Conservation (phyloP, 2,329 filamentous ascomycete species). For the Ophiostoma pallidulum region DNA sequence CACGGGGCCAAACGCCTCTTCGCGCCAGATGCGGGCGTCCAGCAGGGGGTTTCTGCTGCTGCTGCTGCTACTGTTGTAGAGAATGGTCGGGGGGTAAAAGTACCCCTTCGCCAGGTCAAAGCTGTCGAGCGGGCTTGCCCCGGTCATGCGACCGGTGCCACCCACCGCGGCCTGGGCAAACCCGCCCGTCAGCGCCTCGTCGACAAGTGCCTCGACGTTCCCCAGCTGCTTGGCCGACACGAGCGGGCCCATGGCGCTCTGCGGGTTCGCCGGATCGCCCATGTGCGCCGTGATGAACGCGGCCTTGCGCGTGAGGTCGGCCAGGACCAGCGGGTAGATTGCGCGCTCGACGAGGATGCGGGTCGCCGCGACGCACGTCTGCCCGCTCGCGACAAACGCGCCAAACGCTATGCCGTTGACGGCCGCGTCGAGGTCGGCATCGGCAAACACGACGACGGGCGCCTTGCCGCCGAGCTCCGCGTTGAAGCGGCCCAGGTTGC, state of each 20-base stretch:
- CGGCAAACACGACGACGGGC: slow-evolving; percentile 66
- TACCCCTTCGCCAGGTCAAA: slow-evolving; percentile 50
- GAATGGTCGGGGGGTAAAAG: slow-evolving; percentile 73
- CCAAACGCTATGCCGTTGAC: slow-evolving; percentile 60
- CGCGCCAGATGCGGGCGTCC: slow-evolving; percentile 62
- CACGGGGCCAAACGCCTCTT: slow-evolving; percentile 79
- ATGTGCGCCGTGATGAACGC: slow-evolving; percentile 44
- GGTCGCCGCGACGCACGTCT: slow-evolving; percentile 83
- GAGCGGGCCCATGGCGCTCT: slow-evolving; percentile 55
- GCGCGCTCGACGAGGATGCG: slow-evolving; percentile 57
- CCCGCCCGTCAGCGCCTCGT: slow-evolving; percentile 49
- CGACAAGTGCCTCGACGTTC: slow-evolving; percentile 57
- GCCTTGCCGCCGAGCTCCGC: slow-evolving; percentile 81
- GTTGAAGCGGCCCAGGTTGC: slow-evolving; percentile 67
- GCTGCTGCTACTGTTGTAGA: slow-evolving; percentile 38
- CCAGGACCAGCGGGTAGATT: slow-evolving; percentile 56
- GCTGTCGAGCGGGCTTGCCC: slow-evolving; percentile 39
- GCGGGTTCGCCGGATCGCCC: slow-evolving; percentile 45
- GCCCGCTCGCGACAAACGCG: slow-evolving; percentile 63
- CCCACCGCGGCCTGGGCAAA: slow-evolving; percentile 31
- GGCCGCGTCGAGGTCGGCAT: slow-evolving; percentile 65
- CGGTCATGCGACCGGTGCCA: slow-evolving; percentile 36
- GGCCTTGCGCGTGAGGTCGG: slow-evolving; percentile 54
- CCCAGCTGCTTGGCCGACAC: slow-evolving; percentile 53
- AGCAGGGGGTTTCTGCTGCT: slow-evolving; percentile 49